Percentiles rank a stretch among this genome's conserved stretches.
phyloP scores from a whole-genome alignment of 2,329 filamentous ascomycete species.

The Microdochium trichocladiopsis region DNA sequence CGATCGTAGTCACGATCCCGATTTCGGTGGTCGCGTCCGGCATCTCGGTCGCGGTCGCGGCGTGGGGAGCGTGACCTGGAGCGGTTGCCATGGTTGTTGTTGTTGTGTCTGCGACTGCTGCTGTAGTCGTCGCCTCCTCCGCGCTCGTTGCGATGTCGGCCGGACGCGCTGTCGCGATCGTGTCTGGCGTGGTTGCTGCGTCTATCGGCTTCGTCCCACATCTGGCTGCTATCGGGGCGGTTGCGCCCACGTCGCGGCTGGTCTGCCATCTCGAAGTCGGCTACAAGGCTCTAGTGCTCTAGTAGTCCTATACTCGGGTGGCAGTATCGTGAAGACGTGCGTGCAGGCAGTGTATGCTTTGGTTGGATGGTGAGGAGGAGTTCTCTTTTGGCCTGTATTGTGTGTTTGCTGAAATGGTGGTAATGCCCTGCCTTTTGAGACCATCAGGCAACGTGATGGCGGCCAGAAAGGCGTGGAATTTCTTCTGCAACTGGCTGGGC shows the following conservation, averaged over 20 bases:
- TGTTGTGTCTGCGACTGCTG: neutral
- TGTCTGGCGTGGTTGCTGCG: slow-evolving; percentile 21
- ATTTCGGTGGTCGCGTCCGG: slow-evolving; percentile 15
- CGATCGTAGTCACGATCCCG: slow-evolving; percentile 26
- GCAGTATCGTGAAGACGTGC: neutral
- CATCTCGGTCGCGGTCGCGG: slow-evolving; percentile 18
- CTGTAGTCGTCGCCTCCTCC: slow-evolving; percentile 5
- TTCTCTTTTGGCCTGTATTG: no score
- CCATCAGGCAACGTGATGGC: neutral
- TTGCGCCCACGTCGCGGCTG: slow-evolving; percentile 33
- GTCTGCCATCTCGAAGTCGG: slow-evolving; percentile 36
- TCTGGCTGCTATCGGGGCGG: slow-evolving; percentile 49
- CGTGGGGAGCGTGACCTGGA: neutral
- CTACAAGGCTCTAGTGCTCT: no score
- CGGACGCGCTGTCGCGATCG: slow-evolving; percentile 8
- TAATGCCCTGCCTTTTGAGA: neutral
- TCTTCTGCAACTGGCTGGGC: neutral
- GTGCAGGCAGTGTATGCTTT: neutral
- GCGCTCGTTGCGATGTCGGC: slow-evolving; percentile 16
- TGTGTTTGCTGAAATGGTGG: neutral
- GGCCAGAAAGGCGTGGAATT: neutral
- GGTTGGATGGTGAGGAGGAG: no score
- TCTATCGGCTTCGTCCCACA: slow-evolving; percentile 51
- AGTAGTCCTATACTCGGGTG: no score
- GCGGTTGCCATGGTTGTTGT: neutral